Evolutionary conservation across 768 basidiomycete genomes (phyloP), one percentile per base, ranked within the genome.

Genomic region (Mycena kentingensis): DNA sequence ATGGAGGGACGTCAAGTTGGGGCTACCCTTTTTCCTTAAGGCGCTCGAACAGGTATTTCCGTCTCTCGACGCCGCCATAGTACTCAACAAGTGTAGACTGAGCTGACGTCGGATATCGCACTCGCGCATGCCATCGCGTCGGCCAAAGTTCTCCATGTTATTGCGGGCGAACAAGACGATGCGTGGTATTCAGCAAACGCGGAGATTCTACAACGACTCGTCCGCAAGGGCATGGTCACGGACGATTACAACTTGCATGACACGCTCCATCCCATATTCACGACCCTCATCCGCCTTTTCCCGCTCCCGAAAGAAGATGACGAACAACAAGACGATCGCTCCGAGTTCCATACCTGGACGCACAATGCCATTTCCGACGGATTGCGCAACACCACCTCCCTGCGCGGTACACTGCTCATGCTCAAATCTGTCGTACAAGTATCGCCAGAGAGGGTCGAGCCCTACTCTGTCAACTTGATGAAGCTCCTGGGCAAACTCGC

Each of bases 1-100:
- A 8, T 93, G 97, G 90, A 84, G 79, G 7, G 93, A 96, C 57
- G 92, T 98, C 5, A 90, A 88, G 6, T 86, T 98, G 56, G 96
- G 97, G 54, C 74, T 98, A 38, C 82, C 88, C 47, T 98, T 88
- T 71, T 98, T 99, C 73, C 81, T 87, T 43, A 80, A 92, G 27
- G 80, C 88, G 1, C 78, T 99, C 35, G 88, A 90, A 61, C 86
- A 85, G 75, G 93, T 90, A 62, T 62, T 77, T 71, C 5, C 19
- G 21, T 35, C 28, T 16, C 41, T 46, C 24, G 19, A 4, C 1
- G 5, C 55, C 65, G n/a, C n/a, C n/a, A n/a, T n/a, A n/a, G n/a
- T 49, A 18, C 32, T 41, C 43, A 62, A 47, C 5, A 51, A 26
- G 41, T 15, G 31, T 36, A 93, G 90, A 84, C 76, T 58, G 93